Conservation (phyloP, 1,284 basidiomycete species). For the Irpex lacteus region DNA sequence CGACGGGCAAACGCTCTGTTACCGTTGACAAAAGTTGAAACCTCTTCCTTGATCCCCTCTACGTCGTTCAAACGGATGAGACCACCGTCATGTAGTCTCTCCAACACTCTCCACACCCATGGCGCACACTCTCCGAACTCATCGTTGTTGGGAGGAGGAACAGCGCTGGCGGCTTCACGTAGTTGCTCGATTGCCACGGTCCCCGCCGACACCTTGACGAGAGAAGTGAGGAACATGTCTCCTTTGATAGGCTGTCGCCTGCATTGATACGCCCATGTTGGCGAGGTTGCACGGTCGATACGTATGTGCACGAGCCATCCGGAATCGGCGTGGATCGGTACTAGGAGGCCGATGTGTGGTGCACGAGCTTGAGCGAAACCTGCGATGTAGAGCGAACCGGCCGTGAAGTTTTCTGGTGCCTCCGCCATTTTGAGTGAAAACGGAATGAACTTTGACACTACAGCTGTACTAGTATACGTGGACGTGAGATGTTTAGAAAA, state of each 20-base stretch:
- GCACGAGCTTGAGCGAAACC: slow-evolving; percentile 29
- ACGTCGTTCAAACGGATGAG: slow-evolving; percentile 17
- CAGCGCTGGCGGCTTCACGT: slow-evolving; percentile 10
- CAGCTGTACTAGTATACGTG: background rate
- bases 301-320: slow-evolving; percentile 27
- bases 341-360: slow-evolving; percentile 28
- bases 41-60: slow-evolving; percentile 17
- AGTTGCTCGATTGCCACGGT: slow-evolving; percentile 7
- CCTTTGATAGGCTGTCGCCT: slow-evolving; percentile 16
- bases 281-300: slow-evolving; percentile 22
- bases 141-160: slow-evolving; percentile 21
- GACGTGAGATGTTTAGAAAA: background rate
- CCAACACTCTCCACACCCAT: slow-evolving; percentile 21
- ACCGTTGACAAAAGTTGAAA: slow-evolving; percentile 9
- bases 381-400: slow-evolving; percentile 21
- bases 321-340: slow-evolving; percentile 13
- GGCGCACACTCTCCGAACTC: slow-evolving; percentile 27
- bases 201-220: slow-evolving; percentile 15
- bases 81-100: slow-evolving; percentile 15
- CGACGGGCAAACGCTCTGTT: slow-evolving; percentile 8
- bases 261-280: slow-evolving; percentile 16
- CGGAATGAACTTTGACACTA: background rate
- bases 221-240: slow-evolving; percentile 23
- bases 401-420: background rate
- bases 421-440: background rate